Base-by-base conservation (phyloP, 768 basidiomycete genomes). In the Termitomyces sp. region DNA sequence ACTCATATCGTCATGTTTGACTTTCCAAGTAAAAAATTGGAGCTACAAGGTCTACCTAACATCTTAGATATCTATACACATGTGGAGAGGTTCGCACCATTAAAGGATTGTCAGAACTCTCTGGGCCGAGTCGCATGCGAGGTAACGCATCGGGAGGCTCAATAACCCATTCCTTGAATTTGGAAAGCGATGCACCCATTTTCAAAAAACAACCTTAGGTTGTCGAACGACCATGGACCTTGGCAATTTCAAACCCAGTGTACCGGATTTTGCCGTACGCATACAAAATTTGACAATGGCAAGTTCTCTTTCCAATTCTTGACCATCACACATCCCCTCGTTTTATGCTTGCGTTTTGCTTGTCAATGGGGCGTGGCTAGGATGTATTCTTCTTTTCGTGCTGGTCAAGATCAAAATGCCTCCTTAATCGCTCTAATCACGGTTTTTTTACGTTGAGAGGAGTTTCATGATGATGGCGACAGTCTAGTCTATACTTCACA, bases 11-110 rank as follows among this genome's bases (percentile, higher is more conserved):
- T 75, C 73, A 60, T 81, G 77, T 25, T 70, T 68, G 29, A 81
- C 71, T 49, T 92, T 84, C 91, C 91, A 93, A 13, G 89, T 91
- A 63, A 91, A 93, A 69, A 91, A 93, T 68, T 93, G 91, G 27
- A 92, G 69, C 91, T 82, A 55, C 33, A 23, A 23, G 16, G 4
- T 16, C n/a, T 45, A 33, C 46, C 18, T 44, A 13, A 25, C 3
- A 45, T 42, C 52, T 41, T 29, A 61, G 20, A 50, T 23, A 20
- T 20, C 40, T 32, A 25, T 41, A 49, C 35, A 18, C 35, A 25
- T 31, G 23, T n/a, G 41, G 40, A 38, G 36, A 38, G 42, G 29
- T 25, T 18, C 77, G 57, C 65, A 89, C 89, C 88, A 91, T 89
- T 22, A 87, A 67, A 20, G 86, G 78, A 66, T 89, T 90, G 29